These are phyloP conservation scores for Creolimax fragrantissima DNA, from an alignment of 78 protist genomes.

Conservation along the genomic window DNA sequence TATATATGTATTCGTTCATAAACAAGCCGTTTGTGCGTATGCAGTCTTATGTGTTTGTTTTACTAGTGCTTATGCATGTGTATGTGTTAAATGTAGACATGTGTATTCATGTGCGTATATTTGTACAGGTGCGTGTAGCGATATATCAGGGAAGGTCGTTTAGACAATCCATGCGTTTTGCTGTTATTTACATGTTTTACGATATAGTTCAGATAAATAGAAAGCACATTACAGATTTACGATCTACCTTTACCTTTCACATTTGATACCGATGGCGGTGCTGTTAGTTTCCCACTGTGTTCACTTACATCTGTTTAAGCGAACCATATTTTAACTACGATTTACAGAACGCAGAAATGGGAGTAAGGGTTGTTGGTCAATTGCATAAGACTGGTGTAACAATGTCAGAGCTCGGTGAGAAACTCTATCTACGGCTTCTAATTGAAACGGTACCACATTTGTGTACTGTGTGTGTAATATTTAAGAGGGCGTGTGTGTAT, in stretches of 20 bases:
- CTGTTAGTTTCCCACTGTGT: too few relatives aligned
- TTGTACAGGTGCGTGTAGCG: background rate
- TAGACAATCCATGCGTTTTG: background rate
- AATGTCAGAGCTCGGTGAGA: background rate
- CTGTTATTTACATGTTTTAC: background rate
- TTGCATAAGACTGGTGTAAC: background rate
- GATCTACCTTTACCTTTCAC: background rate
- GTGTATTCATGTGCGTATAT: background rate
- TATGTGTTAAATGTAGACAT: background rate
- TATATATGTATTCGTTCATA: background rate
- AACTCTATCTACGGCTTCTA: background rate
- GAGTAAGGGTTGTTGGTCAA: background rate
- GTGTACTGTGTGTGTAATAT: background rate
- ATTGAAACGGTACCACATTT: background rate
- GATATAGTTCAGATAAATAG: background rate
- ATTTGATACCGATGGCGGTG: background rate
- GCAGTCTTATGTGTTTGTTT: background rate
- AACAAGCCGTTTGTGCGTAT: background rate
- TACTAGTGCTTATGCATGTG: background rate
- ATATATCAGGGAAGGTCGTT: background rate
- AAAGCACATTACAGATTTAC: background rate
- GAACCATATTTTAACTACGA: background rate
- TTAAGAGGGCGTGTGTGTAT: background rate
- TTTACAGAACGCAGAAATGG: background rate
- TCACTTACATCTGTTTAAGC: background rate